These are phyloP conservation scores for Pseudohalonectria lignicola DNA, from an alignment of 2,329 filamentous ascomycete genomes.

Conservation along the genomic window DNA sequence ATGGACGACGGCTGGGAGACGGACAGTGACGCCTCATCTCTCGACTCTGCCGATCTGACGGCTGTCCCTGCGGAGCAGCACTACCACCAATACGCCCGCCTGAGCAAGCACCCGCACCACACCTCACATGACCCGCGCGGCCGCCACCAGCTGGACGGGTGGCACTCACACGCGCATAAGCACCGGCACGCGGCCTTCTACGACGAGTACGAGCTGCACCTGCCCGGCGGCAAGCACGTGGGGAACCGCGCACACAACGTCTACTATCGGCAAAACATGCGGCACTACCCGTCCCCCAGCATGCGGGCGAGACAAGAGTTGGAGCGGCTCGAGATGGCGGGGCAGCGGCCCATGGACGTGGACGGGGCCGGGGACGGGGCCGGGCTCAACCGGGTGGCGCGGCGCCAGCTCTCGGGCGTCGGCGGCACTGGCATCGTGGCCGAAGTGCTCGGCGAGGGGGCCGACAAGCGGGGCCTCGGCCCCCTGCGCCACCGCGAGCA, in stretches of 20 bases:
- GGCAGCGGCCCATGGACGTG: conserved; percentile 37
- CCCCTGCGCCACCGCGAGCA: conserved; percentile 50
- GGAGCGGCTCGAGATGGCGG: conserved; percentile 41
- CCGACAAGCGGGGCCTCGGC: conserved; percentile 26
- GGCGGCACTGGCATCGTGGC: too few relatives aligned
- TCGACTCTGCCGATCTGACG: conserved; percentile 75
- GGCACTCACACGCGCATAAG: conserved; percentile 74
- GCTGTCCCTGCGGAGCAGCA: conserved; percentile 66
- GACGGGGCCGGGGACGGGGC: conserved; percentile 32
- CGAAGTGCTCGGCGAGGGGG: too few relatives aligned
- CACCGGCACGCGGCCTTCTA: conserved; percentile 69
- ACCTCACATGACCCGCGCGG: conserved; percentile 58
- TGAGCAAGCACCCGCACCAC: conserved; percentile 66
- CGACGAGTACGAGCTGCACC: conserved; percentile 86
- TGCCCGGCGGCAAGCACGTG: conserved; percentile 80
- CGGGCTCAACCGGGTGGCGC: conserved; percentile 28
- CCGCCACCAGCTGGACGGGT: conserved; percentile 66
- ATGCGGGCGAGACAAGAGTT: conserved; percentile 47
- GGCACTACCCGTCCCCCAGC: conserved; percentile 61
- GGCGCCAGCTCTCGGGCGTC: too few relatives aligned
- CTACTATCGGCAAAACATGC: conserved; percentile 89
- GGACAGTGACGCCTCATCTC: conserved; percentile 78
- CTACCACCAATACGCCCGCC: conserved; percentile 59
- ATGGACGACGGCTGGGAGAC: conserved; percentile 76
- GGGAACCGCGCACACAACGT: conserved; percentile 79